Conservation (phyloP, 768 basidiomycete genomes). For the Paxillus ammoniavirescens region DNA sequence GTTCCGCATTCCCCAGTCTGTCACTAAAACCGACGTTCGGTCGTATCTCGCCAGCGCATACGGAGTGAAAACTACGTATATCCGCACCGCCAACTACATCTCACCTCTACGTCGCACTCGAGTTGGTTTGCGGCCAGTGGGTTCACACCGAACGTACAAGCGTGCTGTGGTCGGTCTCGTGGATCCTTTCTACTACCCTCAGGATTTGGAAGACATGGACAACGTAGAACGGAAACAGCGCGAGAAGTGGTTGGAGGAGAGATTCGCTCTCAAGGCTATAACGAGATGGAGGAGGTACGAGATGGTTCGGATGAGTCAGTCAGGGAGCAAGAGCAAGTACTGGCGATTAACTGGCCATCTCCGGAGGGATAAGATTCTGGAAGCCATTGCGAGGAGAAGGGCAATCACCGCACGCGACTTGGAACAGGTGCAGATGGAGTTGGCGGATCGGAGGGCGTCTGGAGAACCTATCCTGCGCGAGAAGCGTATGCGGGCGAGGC, state of each 20-base stretch:
- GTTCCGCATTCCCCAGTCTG: conserved; percentile 83
- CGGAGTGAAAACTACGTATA: conserved; percentile 86
- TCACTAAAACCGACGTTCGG: conserved; percentile 92
- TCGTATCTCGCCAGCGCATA: conserved; percentile 85
- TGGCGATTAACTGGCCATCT: conserved; percentile 42
- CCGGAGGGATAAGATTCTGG: conserved; percentile 50
- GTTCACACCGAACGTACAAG: conserved; percentile 68
- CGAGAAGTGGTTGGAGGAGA: conserved; percentile 61
- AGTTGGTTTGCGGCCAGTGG: conserved; percentile 26
- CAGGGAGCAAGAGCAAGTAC: conserved; percentile 26
- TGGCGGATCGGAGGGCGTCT: conserved; percentile 24
- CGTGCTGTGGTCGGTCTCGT: conserved; percentile 89
- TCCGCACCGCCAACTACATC: conserved; percentile 91
- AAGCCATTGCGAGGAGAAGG: conserved; percentile 47
- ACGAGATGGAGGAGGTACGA: conserved; percentile 33
- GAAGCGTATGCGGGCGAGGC: conserved; percentile 4
- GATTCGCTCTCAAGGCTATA: conserved; percentile 46
- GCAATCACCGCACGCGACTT: conserved; percentile 41
- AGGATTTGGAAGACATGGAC: conserved; percentile 74
- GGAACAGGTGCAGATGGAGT: conserved; percentile 34
- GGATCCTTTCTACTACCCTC: conserved; percentile 93
- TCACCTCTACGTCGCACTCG: conserved; percentile 44
- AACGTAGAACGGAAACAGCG: conserved; percentile 50
- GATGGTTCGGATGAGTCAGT: conserved; percentile 35
- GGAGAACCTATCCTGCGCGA: conserved; percentile 25